These are phyloP conservation scores for Pichia sp. DNA, from an alignment of 1,139 yeast species.

Conservation along the genomic window DNA sequence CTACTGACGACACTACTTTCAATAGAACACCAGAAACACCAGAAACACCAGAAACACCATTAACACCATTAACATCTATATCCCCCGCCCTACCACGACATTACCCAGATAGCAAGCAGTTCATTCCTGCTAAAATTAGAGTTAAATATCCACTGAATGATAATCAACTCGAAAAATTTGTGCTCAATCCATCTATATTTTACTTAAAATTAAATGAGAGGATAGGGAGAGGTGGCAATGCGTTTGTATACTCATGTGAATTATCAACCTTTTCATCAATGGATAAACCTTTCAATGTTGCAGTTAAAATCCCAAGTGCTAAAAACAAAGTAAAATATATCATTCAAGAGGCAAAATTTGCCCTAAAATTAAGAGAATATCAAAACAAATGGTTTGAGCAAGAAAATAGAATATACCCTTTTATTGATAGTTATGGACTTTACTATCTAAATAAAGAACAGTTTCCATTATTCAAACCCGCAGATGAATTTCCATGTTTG, in stretches of 20 bases:
- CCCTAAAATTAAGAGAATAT: slow-evolving; percentile 20
- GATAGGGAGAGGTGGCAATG: slow-evolving; percentile 30
- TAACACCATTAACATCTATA: slow-evolving; percentile 5
- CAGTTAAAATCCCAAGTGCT: slow-evolving; percentile 31
- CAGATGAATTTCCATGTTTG: slow-evolving; percentile 29
- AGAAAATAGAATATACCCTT: slow-evolving; percentile 23
- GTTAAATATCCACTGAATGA: slow-evolving; percentile 15
- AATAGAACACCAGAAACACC: slow-evolving; percentile 5
- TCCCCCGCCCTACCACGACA: slow-evolving; percentile 5
- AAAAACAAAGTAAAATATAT: slow-evolving; percentile 25
- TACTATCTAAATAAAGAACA: slow-evolving; percentile 21
- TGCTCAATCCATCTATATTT: slow-evolving; percentile 18
- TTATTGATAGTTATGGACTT: slow-evolving; percentile 29
- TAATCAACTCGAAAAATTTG: slow-evolving; percentile 15
- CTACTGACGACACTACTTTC: background rate
- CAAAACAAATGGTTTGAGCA: slow-evolving; percentile 15
- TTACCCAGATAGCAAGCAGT: background rate
- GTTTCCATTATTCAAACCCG: slow-evolving; percentile 21
- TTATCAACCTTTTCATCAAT: slow-evolving; percentile 13
- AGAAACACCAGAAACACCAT: slow-evolving; percentile 1
- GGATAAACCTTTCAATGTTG: slow-evolving; percentile 18
- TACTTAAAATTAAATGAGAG: slow-evolving; percentile 14
- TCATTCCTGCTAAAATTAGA: background rate
- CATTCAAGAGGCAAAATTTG: slow-evolving; percentile 28
- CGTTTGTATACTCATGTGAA: slow-evolving; percentile 25